Percentiles rank a stretch among this genome's conserved stretches.
These are phyloP conservation scores for Smithsoniella earleae DNA, from an alignment of 163 green algal species.

Conservation along the genomic window DNA sequence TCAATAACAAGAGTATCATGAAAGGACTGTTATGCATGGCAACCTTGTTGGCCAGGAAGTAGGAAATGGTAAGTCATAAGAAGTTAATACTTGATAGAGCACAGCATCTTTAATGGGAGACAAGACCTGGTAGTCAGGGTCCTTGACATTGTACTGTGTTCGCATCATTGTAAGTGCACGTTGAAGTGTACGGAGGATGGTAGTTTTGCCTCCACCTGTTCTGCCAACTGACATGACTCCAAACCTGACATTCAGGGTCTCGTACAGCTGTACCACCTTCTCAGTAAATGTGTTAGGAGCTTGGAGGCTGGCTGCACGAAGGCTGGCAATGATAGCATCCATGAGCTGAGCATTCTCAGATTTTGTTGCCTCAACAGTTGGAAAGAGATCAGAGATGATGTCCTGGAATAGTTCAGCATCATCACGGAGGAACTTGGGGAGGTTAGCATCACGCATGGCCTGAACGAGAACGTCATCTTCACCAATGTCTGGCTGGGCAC, in stretches of 20 bases:
- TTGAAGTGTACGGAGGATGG: constrained; percentile 55
- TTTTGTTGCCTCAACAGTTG: constrained; percentile 51
- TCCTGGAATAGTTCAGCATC: constrained; percentile 70
- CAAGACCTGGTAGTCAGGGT: constrained; percentile 15
- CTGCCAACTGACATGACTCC: constrained; percentile 68
- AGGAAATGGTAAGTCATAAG: too few relatives aligned
- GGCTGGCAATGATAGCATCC: constrained; percentile 42
- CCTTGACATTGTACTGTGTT: constrained; percentile 2
- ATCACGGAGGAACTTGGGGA: constrained; percentile 75
- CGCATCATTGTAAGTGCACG: constrained; percentile 16
- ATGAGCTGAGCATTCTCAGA: constrained; percentile 65
- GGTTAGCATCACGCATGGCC: constrained; percentile 73
- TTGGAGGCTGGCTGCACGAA: constrained; percentile 48
- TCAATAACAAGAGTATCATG: too few relatives aligned
- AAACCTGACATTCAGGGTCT: constrained; percentile 73
- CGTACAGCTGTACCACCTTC: constrained; percentile 62
- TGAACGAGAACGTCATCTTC: constrained; percentile 68
- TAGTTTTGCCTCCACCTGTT: constrained; percentile 62
- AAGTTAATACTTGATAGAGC: too few relatives aligned
- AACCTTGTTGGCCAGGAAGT: too few relatives aligned
- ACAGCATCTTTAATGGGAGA: too few relatives aligned
- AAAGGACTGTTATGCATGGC: too few relatives aligned
- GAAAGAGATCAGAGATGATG: constrained; percentile 79
- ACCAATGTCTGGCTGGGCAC: constrained; percentile 49
- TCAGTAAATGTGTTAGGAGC: constrained; percentile 46